Percentiles rank a stretch among this genome's conserved stretches.
These are phyloP conservation scores for Candida coleopterorum DNA, from an alignment of 805 yeast species.

Conservation along the genomic window DNA sequence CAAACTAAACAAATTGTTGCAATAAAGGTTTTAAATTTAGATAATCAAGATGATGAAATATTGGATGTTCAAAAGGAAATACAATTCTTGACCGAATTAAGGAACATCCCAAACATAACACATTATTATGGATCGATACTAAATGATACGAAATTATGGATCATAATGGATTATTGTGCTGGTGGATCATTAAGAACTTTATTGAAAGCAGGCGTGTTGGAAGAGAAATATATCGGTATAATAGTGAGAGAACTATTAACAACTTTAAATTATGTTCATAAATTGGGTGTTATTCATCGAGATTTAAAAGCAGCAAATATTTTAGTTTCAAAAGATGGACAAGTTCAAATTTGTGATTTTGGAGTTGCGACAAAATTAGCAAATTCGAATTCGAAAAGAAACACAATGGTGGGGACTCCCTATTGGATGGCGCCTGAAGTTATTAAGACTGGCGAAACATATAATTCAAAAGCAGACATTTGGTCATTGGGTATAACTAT, in stretches of 20 bases:
- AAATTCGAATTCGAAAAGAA: slow-evolving; percentile 68
- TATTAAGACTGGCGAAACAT: slow-evolving; percentile 81
- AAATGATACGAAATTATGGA: slow-evolving; percentile 91
- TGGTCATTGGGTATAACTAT: slow-evolving; percentile 97
- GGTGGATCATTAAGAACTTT: slow-evolving; percentile 92
- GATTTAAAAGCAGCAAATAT: slow-evolving; percentile 97
- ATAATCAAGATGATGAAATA: slow-evolving; percentile 91
- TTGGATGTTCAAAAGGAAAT: slow-evolving; percentile 92
- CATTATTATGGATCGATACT: slow-evolving; percentile 87
- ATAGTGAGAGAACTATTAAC: slow-evolving; percentile 74
- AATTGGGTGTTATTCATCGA: slow-evolving; percentile 88
- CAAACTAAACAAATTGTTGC: slow-evolving; percentile 80
- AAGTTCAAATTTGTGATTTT: slow-evolving; percentile 89
- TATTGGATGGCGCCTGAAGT: slow-evolving; percentile 99
- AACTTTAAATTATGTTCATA: slow-evolving; percentile 80
- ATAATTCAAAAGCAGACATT: slow-evolving; percentile 90
- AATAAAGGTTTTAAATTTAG: slow-evolving; percentile 86
- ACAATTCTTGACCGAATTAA: slow-evolving; percentile 75
- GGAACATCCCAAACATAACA: slow-evolving; percentile 85
- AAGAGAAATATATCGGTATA: slow-evolving; percentile 80
- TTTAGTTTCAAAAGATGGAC: slow-evolving; percentile 81
- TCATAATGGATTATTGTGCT: slow-evolving; percentile 94
- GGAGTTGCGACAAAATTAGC: slow-evolving; percentile 96
- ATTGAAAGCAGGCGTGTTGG: slow-evolving; percentile 80
- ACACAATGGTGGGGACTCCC: slow-evolving; percentile 94